phyloP scores from a whole-genome alignment of 2,329 filamentous ascomycete species.

The Aspergillus chevalieri region DNA sequence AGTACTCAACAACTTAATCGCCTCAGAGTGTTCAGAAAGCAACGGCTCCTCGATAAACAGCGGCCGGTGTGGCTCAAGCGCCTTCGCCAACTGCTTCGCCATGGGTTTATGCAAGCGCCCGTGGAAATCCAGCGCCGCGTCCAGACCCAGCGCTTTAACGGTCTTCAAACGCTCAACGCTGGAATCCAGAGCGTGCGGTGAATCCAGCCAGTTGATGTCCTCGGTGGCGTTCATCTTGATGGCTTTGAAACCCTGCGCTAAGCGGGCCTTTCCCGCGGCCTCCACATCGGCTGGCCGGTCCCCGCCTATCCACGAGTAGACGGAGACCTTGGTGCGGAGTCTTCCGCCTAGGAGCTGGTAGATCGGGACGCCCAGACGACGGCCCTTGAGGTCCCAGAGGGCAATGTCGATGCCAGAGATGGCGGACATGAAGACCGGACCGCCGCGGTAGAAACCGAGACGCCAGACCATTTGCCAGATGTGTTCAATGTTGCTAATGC shows the following conservation, averaged over 20 bases:
- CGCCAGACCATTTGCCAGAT: conserved; percentile 73
- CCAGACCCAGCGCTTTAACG: conserved; percentile 64
- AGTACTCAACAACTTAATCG: conserved; percentile 55
- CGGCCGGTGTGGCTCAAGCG: conserved; percentile 61
- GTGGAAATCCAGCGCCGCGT: conserved; percentile 72
- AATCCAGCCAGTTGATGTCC: conserved; percentile 71
- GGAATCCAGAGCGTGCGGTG: conserved; percentile 56
- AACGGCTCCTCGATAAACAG: conserved; percentile 74
- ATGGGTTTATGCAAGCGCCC: conserved; percentile 73
- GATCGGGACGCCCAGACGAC: conserved; percentile 60
- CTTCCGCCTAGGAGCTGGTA: conserved; percentile 71
- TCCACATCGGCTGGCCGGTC: conserved; percentile 64
- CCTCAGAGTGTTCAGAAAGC: conserved; percentile 62
- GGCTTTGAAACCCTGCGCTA: conserved; percentile 35
- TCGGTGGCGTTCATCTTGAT: conserved; percentile 77
- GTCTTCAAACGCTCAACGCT: conserved; percentile 62
- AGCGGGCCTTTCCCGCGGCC: conserved; percentile 47
- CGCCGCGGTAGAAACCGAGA: conserved; percentile 68
- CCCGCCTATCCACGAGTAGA: conserved; percentile 75
- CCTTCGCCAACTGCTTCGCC: conserved; percentile 67
- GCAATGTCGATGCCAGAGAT: conserved; percentile 73
- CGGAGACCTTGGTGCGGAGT: conserved; percentile 60
- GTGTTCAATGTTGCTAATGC: conserved; percentile 64
- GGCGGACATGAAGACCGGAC: conserved; percentile 74
- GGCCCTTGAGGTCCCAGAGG: conserved; percentile 69